phyloP scores from a whole-genome alignment of 1,284 basidiomycete species.

The Apiotrichum akiyoshidainum region DNA sequence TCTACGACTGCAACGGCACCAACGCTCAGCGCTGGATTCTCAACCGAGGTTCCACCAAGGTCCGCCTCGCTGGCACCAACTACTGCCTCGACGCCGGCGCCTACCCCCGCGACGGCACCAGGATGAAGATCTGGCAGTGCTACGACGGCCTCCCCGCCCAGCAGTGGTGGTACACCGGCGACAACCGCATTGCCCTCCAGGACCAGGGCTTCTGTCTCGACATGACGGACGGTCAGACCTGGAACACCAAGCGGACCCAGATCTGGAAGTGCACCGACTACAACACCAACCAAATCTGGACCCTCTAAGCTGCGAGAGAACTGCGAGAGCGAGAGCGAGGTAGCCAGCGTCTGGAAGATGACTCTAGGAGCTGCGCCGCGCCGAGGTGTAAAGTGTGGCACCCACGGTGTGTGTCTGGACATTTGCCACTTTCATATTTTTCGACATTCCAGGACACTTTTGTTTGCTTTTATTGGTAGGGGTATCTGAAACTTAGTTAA shows the following conservation, averaged over 20 bases:
- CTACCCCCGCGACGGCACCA: slow-evolving; percentile 21
- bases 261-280: slow-evolving; percentile 22
- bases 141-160: slow-evolving; percentile 20
- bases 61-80: slow-evolving; percentile 29
- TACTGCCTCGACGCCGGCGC: slow-evolving; percentile 37
- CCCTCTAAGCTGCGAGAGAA: background rate
- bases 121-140: slow-evolving; percentile 29
- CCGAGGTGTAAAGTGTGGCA: too few species aligned
- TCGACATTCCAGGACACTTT: too few species aligned
- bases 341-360: too few species aligned
- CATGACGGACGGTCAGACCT: slow-evolving; percentile 21
- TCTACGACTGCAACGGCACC: slow-evolving; percentile 11
- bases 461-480: too few species aligned
- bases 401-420: too few species aligned
- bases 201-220: slow-evolving; percentile 25
- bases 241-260: slow-evolving; percentile 22
- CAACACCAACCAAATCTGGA: slow-evolving; percentile 21
- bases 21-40: slow-evolving; percentile 1
- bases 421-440: too few species aligned
- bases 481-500: too few species aligned
- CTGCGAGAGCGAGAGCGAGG: too few species aligned
- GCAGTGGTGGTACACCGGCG: slow-evolving; percentile 30
- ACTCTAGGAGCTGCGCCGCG: too few species aligned
- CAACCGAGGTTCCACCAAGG: slow-evolving; percentile 10
- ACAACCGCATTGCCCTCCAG: slow-evolving; percentile 24